Evolutionary conservation across 2,329 filamentous ascomycete species (phyloP), one percentile per base, ranked within the genome.

Genomic region (Xylaria sp.): DNA sequence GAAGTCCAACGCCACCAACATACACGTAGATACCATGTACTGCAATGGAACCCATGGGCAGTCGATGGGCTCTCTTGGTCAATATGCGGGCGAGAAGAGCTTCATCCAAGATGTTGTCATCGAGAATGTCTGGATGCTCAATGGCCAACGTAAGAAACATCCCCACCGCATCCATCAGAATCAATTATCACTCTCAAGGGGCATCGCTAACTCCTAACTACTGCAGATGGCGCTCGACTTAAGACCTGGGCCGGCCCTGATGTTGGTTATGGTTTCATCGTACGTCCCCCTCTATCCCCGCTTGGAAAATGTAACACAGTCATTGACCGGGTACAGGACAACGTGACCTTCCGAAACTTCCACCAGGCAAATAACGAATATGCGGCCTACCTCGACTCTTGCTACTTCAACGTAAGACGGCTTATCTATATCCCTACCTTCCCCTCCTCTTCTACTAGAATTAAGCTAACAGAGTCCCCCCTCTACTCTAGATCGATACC

Each of bases 231-330:
- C 2, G 87, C 87, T 0, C 83, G 88, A 4, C 82, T 90, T 53
- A 90, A 90, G 79, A 83, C 84, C 2, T 90, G 88, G 88, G 88
- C 88, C 0, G 88, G 88, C 0, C 78, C 81, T 1, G 78, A 84
- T 53, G 84, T 85, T 0, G 88, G 88, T 1, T 88, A 88, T 67
- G 88, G 88, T 8, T 88, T 85, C 63, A 86, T 90, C 70, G 82
- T 69, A 65, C 8, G 64, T 65, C 42, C 12, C 6, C 32, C 36
- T 36, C 12, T 14, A 24, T 14, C 27, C 14, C n/a, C 9, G 8
- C 14, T 17, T 32, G 12, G 1, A 32, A 58, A 12, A 7, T 21
- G 48, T 12, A 55, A 36, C 21, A 51, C 34, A 51, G 50, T n/a
- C 21, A 56, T 11, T 65, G 42, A 70, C 51, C 1, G 51, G 5